Evolutionary conservation across 805 yeast species (phyloP).

Genomic region (Priceomyces castillae): DNA sequence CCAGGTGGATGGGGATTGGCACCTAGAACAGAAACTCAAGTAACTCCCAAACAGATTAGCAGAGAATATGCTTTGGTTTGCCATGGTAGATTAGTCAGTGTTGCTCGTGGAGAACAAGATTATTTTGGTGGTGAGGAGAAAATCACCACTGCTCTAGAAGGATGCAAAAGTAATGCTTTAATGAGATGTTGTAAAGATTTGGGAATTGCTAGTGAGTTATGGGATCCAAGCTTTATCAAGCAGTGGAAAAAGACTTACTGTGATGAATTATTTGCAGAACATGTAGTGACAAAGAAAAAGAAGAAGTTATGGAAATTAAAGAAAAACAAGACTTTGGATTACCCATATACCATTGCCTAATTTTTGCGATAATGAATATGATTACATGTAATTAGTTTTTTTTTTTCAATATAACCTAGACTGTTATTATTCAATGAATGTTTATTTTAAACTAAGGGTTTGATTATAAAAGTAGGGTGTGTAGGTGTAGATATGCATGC

Average conservation of each 20-base stretch:
- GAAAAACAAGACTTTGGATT: conserved; percentile 76
- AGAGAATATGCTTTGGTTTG: conserved; percentile 89
- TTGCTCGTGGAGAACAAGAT: conserved; percentile 95
- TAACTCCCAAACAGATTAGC: conserved; percentile 72
- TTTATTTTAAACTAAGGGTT: not conserved
- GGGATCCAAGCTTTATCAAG: conserved; percentile 93
- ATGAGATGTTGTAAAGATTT: conserved; percentile 98
- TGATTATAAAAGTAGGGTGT: not conserved
- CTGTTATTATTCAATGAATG: not conserved
- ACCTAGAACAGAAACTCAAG: conserved; percentile 81
- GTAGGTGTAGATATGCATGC: conserved; percentile 4
- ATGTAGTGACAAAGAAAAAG: conserved; percentile 75
- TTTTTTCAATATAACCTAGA: too few relatives aligned
- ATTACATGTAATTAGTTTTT: not conserved
- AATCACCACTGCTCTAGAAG: conserved; percentile 93
- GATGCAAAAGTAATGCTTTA: conserved; percentile 92
- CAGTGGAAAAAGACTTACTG: conserved; percentile 48
- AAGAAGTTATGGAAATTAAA: conserved; percentile 87
- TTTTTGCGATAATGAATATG: not conserved
- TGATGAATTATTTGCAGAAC: conserved; percentile 83
- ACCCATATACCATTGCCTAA: conserved; percentile 61
- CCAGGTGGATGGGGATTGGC: conserved; percentile 99
- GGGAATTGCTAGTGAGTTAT: conserved; percentile 93
- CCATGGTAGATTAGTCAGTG: conserved; percentile 82
- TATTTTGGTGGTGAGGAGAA: conserved; percentile 79